Evolutionary conservation across 345 rosid species (phyloP), one percentile per base, ranked within the genome.

Genomic region (Populus tremula): DNA sequence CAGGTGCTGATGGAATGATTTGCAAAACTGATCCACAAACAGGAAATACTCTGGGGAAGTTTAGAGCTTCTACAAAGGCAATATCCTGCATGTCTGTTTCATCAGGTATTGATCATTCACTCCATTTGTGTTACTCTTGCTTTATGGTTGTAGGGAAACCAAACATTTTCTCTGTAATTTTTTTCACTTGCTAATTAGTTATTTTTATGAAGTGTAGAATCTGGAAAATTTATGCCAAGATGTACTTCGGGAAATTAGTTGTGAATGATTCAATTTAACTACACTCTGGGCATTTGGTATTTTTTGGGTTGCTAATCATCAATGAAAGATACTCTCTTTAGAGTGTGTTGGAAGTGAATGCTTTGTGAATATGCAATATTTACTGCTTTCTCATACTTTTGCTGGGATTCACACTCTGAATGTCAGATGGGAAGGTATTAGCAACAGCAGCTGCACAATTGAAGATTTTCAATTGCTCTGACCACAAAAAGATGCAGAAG

Each of bases 1-100:
- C 91, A 0, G 99, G 99, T 35, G 91, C 93, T 66, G 98, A 96
- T 89, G 99, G 99, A 78, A 88, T 94, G 95, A 80, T 89, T 78
- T 96, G 97, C 83, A 82, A 90, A 85, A 86, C 94, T 68, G 99
- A 96, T 79, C 92, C 94, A 35, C 79, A 61, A 11, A 64, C 88
- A 74, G 97, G 98, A 83, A 94, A 89, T 77, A 76, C 87, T 47
- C 76, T 88, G 56, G 83, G 85, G 63, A 91, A 93, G 88, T 90
- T 91, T 80, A 87, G 70, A 83, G 92, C 94, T 84, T 92, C 97
- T 53, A 82, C 92, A 84, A 56, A 81, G 85, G 90, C 90, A 35
- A 90, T 96, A 84, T 91, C 97, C 16, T 89, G 87, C 76, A 85
- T 93, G 83, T 83, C 90, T 67, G 89, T 92, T 76, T 96, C 99